Percentiles rank a stretch among this genome's conserved stretches.
Evolutionary conservation across 441 rosid species (phyloP).

Genomic region (Lepidium campestre): DNA sequence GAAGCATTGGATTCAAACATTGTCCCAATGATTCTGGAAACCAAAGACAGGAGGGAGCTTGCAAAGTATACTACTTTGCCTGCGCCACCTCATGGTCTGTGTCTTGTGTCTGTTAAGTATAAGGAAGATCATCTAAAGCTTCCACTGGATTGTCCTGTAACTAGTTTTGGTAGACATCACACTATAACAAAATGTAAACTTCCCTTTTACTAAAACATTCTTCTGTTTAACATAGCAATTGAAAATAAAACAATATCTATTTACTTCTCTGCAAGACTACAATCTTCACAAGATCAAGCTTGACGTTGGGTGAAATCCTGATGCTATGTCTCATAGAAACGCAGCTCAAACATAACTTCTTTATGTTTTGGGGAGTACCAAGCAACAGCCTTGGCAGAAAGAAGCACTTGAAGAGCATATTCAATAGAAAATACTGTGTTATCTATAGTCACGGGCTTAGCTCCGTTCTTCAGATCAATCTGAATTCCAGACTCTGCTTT

Average conservation of each 20-base stretch:
- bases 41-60: constrained; percentile 64
- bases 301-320: neutral
- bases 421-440: constrained; percentile 77
- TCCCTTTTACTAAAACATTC: constrained; percentile 29
- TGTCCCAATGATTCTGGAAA: constrained; percentile 58
- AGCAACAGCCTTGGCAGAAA: constrained; percentile 87
- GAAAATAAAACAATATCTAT: neutral
- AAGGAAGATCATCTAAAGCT: constrained; percentile 55
- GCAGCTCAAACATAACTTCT: constrained; percentile 88
- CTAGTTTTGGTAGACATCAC: constrained; percentile 72
- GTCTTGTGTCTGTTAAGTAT: constrained; percentile 58
- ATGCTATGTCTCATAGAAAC: constrained; percentile 60
- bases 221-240: neutral
- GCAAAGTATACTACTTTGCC: constrained; percentile 53
- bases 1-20: constrained; percentile 72
- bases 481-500: constrained; percentile 68
- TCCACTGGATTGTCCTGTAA: constrained; percentile 51
- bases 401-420: constrained; percentile 85
- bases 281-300: constrained; percentile 5
- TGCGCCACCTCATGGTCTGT: constrained; percentile 74
- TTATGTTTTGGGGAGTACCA: constrained; percentile 82
- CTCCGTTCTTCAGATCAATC: constrained; percentile 47
- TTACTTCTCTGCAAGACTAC: constrained; percentile 7
- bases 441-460: constrained; percentile 30
- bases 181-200: constrained; percentile 61